Evolutionary conservation across 495 filamentous ascomycete species (phyloP), one percentile per base, ranked within the genome.

Genomic region (Neurospora terricola): DNA sequence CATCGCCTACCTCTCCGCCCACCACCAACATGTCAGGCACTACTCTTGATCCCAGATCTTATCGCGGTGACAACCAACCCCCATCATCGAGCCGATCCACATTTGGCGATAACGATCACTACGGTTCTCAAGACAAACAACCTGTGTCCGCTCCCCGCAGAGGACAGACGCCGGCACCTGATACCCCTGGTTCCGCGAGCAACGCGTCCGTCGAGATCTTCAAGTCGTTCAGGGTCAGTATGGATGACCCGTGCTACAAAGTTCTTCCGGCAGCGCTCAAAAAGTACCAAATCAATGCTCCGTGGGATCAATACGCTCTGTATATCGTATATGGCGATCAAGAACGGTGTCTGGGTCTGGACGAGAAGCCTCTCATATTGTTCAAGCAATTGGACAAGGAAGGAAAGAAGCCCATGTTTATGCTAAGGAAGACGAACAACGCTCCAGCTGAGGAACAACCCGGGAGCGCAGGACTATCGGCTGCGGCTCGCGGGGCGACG

Each of bases 371-470:
- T 30, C 86, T 99, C 54, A 93, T 97, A 72, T 84, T 99, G 73
- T 99, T 99, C 85, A 99, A 99, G 84, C 94, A 98, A 77, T 84
- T 98, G 62, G 94, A 97, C 80, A 93, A 92, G 77, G 96, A 99
- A 82, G 96, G 96, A 14, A 90, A 93, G 81, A 99, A 99, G 79
- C 96, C 96, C 39, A 98, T 99, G 96, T 99, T 98, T 79, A 99
- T 99, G 96, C 82, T 99, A 48, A 84, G 96, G 69, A 93, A 92
- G 81, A 87, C 85, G 27, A 87, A 84, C 70, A 82, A 85, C 38
- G 84, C 81, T 7, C 74, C 76, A 21, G 78, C 69, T 7, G 75
- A 40, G 30, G 85, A 84, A 36, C 76, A 75, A 4, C 85, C 85
- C 8, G 84, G 83, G 36, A 87, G 86, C 71, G 84, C 85, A 8